phyloP scores from a whole-genome alignment of 805 yeast species.

The Pichia nanzhaoensis region DNA sequence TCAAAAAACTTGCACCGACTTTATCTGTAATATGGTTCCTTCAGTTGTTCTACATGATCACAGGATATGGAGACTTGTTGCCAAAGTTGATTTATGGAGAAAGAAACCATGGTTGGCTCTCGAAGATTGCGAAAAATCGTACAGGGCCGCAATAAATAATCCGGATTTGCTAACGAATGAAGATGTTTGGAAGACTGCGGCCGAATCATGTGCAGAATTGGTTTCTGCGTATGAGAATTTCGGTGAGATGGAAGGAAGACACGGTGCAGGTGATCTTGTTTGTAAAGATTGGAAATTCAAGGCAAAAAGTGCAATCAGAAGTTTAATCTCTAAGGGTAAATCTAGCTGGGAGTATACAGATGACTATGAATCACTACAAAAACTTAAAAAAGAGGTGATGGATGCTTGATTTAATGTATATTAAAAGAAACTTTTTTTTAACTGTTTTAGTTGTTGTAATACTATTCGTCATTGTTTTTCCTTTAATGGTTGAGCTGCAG shows the following conservation, averaged over 20 bases:
- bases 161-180: slow-evolving; percentile 62
- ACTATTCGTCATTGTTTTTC: too few relatives aligned
- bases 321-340: slow-evolving; percentile 74
- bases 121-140: slow-evolving; percentile 82
- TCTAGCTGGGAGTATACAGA: slow-evolving; percentile 71
- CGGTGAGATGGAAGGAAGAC: slow-evolving; percentile 78
- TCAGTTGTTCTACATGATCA: slow-evolving; percentile 58
- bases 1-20: slow-evolving; percentile 63
- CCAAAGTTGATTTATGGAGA: slow-evolving; percentile 83
- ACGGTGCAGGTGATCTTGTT: slow-evolving; percentile 75
- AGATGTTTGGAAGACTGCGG: slow-evolving; percentile 67
- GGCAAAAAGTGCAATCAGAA: slow-evolving; percentile 63
- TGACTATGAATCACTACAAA: slow-evolving; percentile 64
- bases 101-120: slow-evolving; percentile 81
- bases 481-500: too few relatives aligned
- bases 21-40: slow-evolving; percentile 65
- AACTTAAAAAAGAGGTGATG: slow-evolving; percentile 40
- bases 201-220: slow-evolving; percentile 69
- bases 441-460: too few relatives aligned
- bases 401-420: slow-evolving; percentile 8
- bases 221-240: slow-evolving; percentile 80
- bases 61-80: slow-evolving; percentile 76
- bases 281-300: slow-evolving; percentile 91
- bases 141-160: slow-evolving; percentile 57
- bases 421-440: too few relatives aligned